These are phyloP conservation scores for Harringtonia lauricola DNA, from an alignment of 2,329 filamentous ascomycete genomes.

Conservation along the genomic window DNA sequence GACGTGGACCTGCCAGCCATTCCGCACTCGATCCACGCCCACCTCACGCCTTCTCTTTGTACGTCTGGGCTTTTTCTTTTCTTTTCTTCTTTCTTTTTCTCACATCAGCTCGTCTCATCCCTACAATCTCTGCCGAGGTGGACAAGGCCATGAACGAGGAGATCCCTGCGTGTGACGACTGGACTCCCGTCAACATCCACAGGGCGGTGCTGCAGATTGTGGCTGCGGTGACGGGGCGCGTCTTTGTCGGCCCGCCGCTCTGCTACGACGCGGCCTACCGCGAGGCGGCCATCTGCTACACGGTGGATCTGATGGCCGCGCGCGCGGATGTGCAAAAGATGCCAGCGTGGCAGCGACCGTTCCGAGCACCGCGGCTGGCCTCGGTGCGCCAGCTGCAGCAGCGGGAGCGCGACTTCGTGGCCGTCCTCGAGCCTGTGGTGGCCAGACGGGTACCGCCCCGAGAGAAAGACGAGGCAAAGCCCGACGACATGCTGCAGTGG, in stretches of 20 bases:
- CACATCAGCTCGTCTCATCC: slow-evolving; percentile 18
- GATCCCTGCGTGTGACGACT: slow-evolving; percentile 25
- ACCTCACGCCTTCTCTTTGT: too few species aligned
- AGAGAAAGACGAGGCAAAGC: slow-evolving; percentile 19
- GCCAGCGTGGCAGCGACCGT: slow-evolving; percentile 20
- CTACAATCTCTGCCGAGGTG: slow-evolving; percentile 26
- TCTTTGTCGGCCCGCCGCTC: slow-evolving; percentile 36
- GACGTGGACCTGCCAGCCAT: too few species aligned
- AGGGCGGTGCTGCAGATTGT: slow-evolving; percentile 31
- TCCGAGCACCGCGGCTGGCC: slow-evolving; percentile 21
- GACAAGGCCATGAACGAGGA: slow-evolving; percentile 20
- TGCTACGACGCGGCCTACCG: slow-evolving; percentile 33
- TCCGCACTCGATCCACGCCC: too few species aligned
- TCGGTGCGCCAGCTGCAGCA: slow-evolving; percentile 22
- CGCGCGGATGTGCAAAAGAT: slow-evolving; percentile 18
- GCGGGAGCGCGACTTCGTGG: too few species aligned
- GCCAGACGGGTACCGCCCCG: too few species aligned
- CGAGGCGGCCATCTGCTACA: slow-evolving; percentile 35
- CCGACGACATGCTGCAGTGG: slow-evolving; percentile 38
- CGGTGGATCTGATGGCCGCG: slow-evolving; percentile 26
- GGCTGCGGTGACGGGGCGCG: slow-evolving; percentile 31
- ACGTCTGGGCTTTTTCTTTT: neutral
- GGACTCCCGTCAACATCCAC: slow-evolving; percentile 29
- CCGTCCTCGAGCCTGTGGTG: too few species aligned
- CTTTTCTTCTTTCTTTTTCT: neutral